Base-by-base conservation (phyloP, 371 early-diverging fungal species). In the Rhizomucor pusillus region DNA sequence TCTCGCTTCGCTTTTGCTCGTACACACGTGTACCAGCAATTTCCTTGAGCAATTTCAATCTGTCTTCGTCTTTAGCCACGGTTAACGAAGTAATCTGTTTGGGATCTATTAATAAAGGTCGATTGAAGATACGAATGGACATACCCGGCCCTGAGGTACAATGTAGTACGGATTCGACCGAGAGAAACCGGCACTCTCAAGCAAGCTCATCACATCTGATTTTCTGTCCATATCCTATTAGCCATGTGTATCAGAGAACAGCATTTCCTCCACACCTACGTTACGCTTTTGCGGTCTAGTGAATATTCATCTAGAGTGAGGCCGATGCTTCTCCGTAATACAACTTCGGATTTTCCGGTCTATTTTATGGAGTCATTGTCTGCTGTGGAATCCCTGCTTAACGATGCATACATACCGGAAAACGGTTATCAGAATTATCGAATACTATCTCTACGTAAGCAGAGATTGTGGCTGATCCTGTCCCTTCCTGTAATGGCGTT, bases 11-110 rank as follows among this genome's bases (percentile, higher is more conserved):
- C n/a, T 95, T 86, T 56, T 89, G 82, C 79, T 99, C 99, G 69
- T 99, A 99, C 2, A 98, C 93, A 18, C 88, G 79, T 5, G 98
- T 99, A 49, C 99, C 99, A 14, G 99, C 98, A 35, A 99, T 94
- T 57, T 99, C 97, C 65, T 98, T 98, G 14, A 99, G 83, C 34
- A 99, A 66, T 43, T 90, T 82, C 37, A 98, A 72, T 6, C 99
- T 81, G 68, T 97, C 98, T 35, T 69, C 62, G 63, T 98, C 98
- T 62, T 93, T 93, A 3, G 97, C 92, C 45, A 94, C 92, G 0
- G 98, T 96, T 50, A 99, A 79, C 3, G 93, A 87, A 5, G 88
- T 95, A 53, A 91, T 86, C 90, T 91, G 50, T 33, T 1, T 36
- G 11, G 29, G 7, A n/a, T n/a, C 37, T 36, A 11, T 18, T 12